Conservation (phyloP, 306 rosid genomes). For the Begonia peltatifolia region DNA sequence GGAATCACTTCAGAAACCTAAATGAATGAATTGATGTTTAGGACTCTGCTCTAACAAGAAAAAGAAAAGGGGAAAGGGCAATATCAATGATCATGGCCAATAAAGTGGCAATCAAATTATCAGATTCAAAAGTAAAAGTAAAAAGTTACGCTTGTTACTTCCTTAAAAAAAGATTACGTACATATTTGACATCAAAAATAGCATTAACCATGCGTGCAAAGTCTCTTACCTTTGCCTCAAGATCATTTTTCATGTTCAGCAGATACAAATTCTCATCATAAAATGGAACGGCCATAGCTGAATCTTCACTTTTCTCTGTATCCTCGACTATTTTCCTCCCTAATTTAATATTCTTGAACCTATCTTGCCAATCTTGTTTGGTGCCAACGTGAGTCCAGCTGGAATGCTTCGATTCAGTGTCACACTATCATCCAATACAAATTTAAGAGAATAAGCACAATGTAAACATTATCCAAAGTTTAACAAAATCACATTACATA, state of each 20-base stretch:
- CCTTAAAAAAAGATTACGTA: too few species aligned
- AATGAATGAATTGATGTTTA: slow-evolving; percentile 4
- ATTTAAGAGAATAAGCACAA: too few species aligned
- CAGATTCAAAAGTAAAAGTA: too few species aligned
- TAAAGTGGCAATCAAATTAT: too few species aligned
- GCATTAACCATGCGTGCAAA: neutral
- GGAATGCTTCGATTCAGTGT: slow-evolving; percentile 30
- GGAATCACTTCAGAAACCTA: slow-evolving; percentile 66
- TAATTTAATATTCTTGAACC: slow-evolving; percentile 44
- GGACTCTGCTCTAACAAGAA: neutral
- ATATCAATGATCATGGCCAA: too few species aligned
- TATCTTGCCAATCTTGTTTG: slow-evolving; percentile 93
- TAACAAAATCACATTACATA: too few species aligned
- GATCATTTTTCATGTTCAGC: slow-evolving; percentile 76
- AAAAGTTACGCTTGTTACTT: too few species aligned
- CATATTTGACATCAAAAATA: too few species aligned
- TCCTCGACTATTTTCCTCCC: slow-evolving; percentile 70
- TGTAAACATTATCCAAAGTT: too few species aligned
- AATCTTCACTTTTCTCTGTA: slow-evolving; percentile 40
- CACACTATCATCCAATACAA: slow-evolving; percentile 24
- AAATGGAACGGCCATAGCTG: slow-evolving; percentile 56
- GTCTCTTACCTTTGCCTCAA: slow-evolving; percentile 57
- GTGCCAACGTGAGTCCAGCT: slow-evolving; percentile 66
- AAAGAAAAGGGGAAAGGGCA: neutral
- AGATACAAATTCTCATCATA: slow-evolving; percentile 77